Base-by-base conservation (phyloP, 345 rosid genomes). In the Reutealis trisperma region DNA sequence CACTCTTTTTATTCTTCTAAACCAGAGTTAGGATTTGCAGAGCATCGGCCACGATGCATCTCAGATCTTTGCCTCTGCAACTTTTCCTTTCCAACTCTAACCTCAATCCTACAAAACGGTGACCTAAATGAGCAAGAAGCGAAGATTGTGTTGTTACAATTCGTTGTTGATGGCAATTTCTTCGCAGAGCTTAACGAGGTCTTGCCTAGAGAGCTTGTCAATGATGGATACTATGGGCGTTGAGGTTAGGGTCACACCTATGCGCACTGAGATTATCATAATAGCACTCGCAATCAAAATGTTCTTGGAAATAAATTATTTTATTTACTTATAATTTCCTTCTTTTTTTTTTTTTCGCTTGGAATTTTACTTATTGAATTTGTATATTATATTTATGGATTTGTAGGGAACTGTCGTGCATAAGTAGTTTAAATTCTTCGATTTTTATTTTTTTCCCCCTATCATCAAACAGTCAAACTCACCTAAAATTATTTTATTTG, bases 221-320 rank as follows among this genome's bases (percentile, higher is more conserved):
- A 93, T 79, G 98, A 93, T 81, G 98, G 98, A 3, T 93, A 93
- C 90, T 93, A 97, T 16, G 98, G 98, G n/a, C 22, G 97, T 91
- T 12, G 94, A 90, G 77, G 97, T 93, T 54, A 84, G 97, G 60
- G 98, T 90, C 5, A 91, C 98, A 6, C 98, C 96, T 12, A 86
- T 91, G 94, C 88, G 97, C 15, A 88, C 97, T 0, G 96, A 93
- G 79, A 93, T 91, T 79, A 93, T 93, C 83, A 93, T 93, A 80
- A 74, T 94, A 55, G 98, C 98, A 93, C 98, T 5, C 98, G 96
- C 60, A 93, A 93, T 2, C 98, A 91, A 67, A 93, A 91, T 64
- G 94, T 91, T 84, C 93, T 93, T 44, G 98, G 97, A 91, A 69
- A 15, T 68, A 19, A 54, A 11, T 6, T n/a, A 6, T 66, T 12